phyloP scores from a whole-genome alignment of 2,329 filamentous ascomycete species.

The Aspergillus alliaceus region DNA sequence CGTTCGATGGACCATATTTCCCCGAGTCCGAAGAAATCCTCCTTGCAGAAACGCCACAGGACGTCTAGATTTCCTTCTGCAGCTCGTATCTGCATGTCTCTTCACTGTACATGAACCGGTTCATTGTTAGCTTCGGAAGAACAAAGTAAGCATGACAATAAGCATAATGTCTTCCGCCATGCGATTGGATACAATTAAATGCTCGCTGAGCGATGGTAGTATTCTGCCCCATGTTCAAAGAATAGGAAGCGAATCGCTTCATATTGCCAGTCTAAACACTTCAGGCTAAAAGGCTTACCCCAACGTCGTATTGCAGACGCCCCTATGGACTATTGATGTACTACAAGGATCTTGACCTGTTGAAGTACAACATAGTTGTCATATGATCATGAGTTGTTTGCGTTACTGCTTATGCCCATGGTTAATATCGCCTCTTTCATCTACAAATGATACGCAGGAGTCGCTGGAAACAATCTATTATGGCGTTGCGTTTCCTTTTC shows the following conservation, averaged over 20 bases:
- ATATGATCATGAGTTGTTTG: background rate
- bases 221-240: too few species aligned
- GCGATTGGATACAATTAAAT: background rate
- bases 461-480: too few species aligned
- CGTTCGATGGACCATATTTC: background rate
- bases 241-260: background rate
- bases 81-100: constrained; percentile 3
- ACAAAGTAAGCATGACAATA: background rate
- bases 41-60: background rate
- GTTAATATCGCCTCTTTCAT: too few species aligned
- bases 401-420: too few species aligned
- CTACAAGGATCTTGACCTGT: background rate
- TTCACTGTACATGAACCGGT: background rate
- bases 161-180: background rate
- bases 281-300: background rate
- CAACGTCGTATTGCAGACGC: background rate
- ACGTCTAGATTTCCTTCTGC: background rate
- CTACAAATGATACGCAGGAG: too few species aligned
- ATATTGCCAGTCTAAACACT: background rate
- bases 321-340: background rate
- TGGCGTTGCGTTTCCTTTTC: too few species aligned
- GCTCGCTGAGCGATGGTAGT: background rate
- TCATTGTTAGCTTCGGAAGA: background rate
- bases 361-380: background rate
- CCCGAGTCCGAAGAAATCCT: background rate